Evolutionary conservation across 129 eudicot species (phyloP), one percentile per base, ranked within the genome.

Genomic region (Saposhnikovia divaricata): DNA sequence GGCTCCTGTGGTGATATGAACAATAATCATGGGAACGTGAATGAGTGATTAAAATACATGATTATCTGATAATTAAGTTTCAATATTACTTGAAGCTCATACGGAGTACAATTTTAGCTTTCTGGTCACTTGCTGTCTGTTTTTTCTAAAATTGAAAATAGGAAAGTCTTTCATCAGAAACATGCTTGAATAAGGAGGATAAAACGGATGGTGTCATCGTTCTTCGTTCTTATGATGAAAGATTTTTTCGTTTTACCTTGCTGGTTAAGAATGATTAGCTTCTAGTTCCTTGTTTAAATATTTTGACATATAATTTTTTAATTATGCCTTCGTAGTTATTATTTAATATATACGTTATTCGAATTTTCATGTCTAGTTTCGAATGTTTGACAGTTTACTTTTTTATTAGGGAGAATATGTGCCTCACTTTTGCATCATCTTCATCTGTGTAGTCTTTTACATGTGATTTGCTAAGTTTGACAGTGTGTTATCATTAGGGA

Each of bases 391-490:
- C 66, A 57, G 28, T 12, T 27, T 9, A 37, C 37, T 75, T 75
- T 12, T 75, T 51, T 11, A 40, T 80, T 69, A 85, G 93, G 90
- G 90, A 28, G 87, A 81, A 16, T 72, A 87, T 77, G 87, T 87
- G 78, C 93, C 90, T 53, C 80, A 88, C 86, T 4, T 85, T 82
- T 61, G 9, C 27, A 25, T 61, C 15, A 9, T 61, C 13, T 59
- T 61, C 15, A 9, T 61, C 28, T 59, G 4, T 59, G n/a, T 61
- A 3, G 10, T 25, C 34, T 61, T 61, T 9, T 28, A 61, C 34
- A 9, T 61, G 37, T 61, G 4, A 37, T 61, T 61, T 61, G 69
- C 14, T 59, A n/a, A 59, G 31, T 61, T 61, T 61, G 15, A 25
- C 37, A 61, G 69, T 75, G 16, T 43, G 61, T 75, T 45, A 23